Evolutionary conservation across 371 early-diverging fungal genomes (phyloP), one percentile per base, ranked within the genome.

Genomic region (Rhizopus arrhizus): DNA sequence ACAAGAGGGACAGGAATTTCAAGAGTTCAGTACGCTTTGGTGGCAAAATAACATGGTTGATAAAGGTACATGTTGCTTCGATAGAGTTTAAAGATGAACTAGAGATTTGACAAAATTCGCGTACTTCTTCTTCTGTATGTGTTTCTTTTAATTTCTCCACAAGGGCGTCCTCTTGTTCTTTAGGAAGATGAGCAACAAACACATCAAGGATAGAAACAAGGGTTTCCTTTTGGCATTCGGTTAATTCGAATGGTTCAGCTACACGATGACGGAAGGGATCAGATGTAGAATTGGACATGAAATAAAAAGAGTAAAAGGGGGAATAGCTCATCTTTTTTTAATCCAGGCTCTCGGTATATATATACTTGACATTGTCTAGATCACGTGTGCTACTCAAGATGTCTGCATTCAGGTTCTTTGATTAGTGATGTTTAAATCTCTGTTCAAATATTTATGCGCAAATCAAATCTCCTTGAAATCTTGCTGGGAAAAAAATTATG

Each of bases 11-110:
- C 28, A 81, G 51, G 15, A 69, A 50, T 49, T 68, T 34, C 11
- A 50, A 35, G 8, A 82, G 54, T 12, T 78, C 78, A 2, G 51
- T 16, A 6, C 70, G 66, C n/a, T 79, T 80, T 13, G 72, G 73
- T n/a, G 69, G 64, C 15, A 78, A 56, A 4, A 75, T 53, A 7
- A 72, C 64, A 36, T 67, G 70, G 40, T 74, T 50, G 10, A 75
- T 22, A 43, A 72, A 72, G 22, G 22, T 22, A 22, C 22, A 22
- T 22, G 22, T 22, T 32, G 42, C 28, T 2, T 60, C 46, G 6
- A 60, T 15, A 3, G 61, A 56, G 8, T 79, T 46, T 8, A 71
- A 13, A 4, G 53, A 58, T 0, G 58, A 41, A 33, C 43, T 41
- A 4, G 57, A 33, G 3, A 66, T 9, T 46, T 40, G 56, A 36